These are phyloP conservation scores for Mycosphaerelloides madeirae DNA, from an alignment of 2,329 filamentous ascomycete genomes.

Conservation along the genomic window DNA sequence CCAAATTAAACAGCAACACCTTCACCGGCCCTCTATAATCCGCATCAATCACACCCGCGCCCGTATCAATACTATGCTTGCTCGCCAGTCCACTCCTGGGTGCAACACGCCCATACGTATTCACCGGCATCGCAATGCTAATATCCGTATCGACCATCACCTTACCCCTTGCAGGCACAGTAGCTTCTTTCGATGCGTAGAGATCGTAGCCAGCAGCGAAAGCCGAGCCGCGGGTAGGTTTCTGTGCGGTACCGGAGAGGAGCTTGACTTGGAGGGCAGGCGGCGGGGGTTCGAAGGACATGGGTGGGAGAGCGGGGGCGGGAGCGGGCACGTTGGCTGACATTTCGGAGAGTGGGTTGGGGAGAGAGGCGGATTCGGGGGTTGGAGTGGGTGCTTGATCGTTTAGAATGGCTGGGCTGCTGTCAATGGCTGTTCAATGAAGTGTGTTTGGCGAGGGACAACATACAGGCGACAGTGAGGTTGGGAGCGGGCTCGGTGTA, in stretches of 20 bases:
- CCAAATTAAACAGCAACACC: constrained; percentile 91
- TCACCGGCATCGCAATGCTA: constrained; percentile 80
- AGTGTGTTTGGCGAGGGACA: neutral
- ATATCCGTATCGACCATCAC: constrained; percentile 87
- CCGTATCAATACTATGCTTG: constrained; percentile 94
- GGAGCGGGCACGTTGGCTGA: constrained; percentile 14
- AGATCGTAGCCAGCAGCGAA: constrained; percentile 93
- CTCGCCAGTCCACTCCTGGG: constrained; percentile 28
- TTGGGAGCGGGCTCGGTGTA: constrained; percentile 44
- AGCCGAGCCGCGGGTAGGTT: constrained; percentile 82
- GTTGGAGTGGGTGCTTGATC: constrained; percentile 33
- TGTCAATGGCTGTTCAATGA: constrained; percentile 3
- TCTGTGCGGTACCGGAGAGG: constrained; percentile 69
- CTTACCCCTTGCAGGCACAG: constrained; percentile 77
- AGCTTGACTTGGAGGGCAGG: constrained; percentile 83
- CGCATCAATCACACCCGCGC: constrained; percentile 94
- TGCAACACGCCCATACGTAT: constrained; percentile 69
- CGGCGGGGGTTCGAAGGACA: constrained; percentile 32
- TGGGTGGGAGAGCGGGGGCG: constrained; percentile 7
- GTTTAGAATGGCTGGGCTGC: constrained; percentile 33
- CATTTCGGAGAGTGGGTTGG: constrained; percentile 24
- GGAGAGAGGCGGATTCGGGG: constrained; percentile 21
- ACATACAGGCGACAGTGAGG: constrained; percentile 34
- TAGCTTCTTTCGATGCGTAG: constrained; percentile 67
- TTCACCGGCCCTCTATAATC: constrained; percentile 95